These are phyloP conservation scores for Monosporozyma siamensis DNA, from an alignment of 805 yeast species.

Conservation along the genomic window DNA sequence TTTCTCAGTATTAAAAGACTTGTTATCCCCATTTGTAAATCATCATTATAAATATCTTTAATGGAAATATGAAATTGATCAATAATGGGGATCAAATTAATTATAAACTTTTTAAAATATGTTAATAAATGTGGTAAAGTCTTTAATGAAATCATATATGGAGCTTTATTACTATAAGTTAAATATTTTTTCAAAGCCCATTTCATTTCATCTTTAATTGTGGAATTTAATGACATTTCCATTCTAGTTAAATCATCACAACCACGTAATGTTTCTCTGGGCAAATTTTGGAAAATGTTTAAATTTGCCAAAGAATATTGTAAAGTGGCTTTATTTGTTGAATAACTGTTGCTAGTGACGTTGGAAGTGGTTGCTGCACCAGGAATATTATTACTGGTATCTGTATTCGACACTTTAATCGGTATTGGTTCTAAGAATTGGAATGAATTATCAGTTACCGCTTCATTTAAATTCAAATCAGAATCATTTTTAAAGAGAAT, in stretches of 20 bases:
- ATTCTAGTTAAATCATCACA: slow-evolving; percentile 56
- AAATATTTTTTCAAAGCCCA: slow-evolving; percentile 51
- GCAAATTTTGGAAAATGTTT: slow-evolving; percentile 27
- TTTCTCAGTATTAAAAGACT: slow-evolving; percentile 61
- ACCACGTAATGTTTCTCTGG: slow-evolving; percentile 40
- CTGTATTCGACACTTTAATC: slow-evolving; percentile 20
- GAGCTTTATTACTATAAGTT: slow-evolving; percentile 35
- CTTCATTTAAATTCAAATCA: slow-evolving; percentile 2
- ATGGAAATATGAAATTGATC: slow-evolving; percentile 20
- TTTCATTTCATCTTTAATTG: slow-evolving; percentile 55
- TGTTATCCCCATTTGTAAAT: slow-evolving; percentile 28
- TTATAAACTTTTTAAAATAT: slow-evolving; percentile 31
- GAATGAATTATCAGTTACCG: slow-evolving; percentile 11
- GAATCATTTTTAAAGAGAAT: background rate
- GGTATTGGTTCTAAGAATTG: slow-evolving; percentile 21
- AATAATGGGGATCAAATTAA: slow-evolving; percentile 16
- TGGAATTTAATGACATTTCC: slow-evolving; percentile 58
- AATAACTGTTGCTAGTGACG: background rate
- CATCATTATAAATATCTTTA: slow-evolving; percentile 9
- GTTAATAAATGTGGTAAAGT: slow-evolving; percentile 31
- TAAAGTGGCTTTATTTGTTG: slow-evolving; percentile 6
- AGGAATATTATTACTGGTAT: background rate
- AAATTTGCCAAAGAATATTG: slow-evolving; percentile 26
- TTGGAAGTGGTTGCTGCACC: no score
- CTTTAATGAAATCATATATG: slow-evolving; percentile 41